Base-by-base conservation (phyloP, 805 yeast species). In the Geotrichum ghanense region DNA sequence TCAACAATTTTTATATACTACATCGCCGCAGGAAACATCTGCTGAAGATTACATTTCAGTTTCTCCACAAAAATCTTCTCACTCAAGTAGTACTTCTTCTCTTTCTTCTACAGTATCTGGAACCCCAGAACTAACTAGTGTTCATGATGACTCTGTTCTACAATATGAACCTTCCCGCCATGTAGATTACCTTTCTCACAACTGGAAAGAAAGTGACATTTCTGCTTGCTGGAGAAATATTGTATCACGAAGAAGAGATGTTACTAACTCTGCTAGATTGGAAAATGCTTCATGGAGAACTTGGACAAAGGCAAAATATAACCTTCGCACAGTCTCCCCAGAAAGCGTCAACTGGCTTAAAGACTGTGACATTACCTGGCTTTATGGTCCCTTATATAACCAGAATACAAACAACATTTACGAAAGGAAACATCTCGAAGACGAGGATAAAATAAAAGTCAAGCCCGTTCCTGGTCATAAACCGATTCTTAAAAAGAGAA, bases 281-380 rank as follows among this genome's bases (percentile, higher is more conserved):
- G 89, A 84, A 58, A 84, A 84, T 57, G 90, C 95, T 14, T 73
- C 85, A 44, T 90, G 97, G 97, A 74, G 97, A 59, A 87, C 95
- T 17, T 90, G 97, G 97, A 83, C 90, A 12, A 88, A 89, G 65
- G 72, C 84, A 45, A 75, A 82, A 54, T 73, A 75, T 53, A 70
- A 77, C 22, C 64, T 80, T 42, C 61, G 68, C 23, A 92, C 98
- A 0, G 85, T 90, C 4, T 78, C 89, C 17, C 98, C 99, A 1
- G 94, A 87, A 57, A 75, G 77, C 31, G 84, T 92, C 42, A 90
- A 92, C 63, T 92, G 99, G 99, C 79, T 87, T 41, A 92, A 94
- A 65, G 99, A 92, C 57, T 81, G 83, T 49, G 99, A 92, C 63
- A 96, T 92, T 9, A 88, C 97, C 1, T 92, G 98, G 98, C 74